These are phyloP conservation scores for Sarcomyxa edulis DNA, from an alignment of 768 basidiomycete species.

Conservation along the genomic window DNA sequence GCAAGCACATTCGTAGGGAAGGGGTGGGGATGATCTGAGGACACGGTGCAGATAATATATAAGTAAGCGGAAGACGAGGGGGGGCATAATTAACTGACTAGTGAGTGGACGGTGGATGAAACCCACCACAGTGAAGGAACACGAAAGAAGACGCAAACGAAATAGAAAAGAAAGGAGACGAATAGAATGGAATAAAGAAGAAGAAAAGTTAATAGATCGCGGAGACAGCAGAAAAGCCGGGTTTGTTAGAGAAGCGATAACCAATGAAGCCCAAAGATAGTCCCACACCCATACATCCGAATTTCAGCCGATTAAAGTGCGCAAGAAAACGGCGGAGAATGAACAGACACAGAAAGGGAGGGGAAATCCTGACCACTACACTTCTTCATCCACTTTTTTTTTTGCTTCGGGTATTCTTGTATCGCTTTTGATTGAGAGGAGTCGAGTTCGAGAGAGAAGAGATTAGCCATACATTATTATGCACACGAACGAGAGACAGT, in stretches of 20 bases:
- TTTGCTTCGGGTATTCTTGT: conserved; percentile 7
- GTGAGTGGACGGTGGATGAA: neutral
- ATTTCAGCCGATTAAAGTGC: conserved; percentile 2
- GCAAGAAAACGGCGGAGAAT: neutral
- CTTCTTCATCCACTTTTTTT: conserved; percentile 35
- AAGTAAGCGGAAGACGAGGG: too few relatives aligned
- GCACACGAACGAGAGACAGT: conserved; percentile 22
- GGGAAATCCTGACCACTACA: conserved; percentile 38
- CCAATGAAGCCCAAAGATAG: conserved; percentile 56
- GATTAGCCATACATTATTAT: conserved; percentile 24
- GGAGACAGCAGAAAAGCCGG: conserved; percentile 29
- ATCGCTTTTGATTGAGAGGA: conserved; percentile 1
- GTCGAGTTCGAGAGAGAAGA: conserved; percentile 7
- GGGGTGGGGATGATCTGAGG: too few relatives aligned
- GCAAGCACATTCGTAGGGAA: too few relatives aligned
- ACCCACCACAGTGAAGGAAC: conserved; percentile 1
- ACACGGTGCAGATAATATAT: too few relatives aligned
- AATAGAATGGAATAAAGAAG: conserved; percentile 12
- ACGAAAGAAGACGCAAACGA: conserved; percentile 14
- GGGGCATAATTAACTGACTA: neutral
- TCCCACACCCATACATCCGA: conserved; percentile 15
- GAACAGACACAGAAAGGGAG: conserved; percentile 11
- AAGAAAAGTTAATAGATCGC: conserved; percentile 20
- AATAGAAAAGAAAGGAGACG: conserved; percentile 17
- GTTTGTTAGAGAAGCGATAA: conserved; percentile 54